Base-by-base conservation (phyloP, 495 filamentous ascomycete genomes). In the Haplographium delicatum region DNA sequence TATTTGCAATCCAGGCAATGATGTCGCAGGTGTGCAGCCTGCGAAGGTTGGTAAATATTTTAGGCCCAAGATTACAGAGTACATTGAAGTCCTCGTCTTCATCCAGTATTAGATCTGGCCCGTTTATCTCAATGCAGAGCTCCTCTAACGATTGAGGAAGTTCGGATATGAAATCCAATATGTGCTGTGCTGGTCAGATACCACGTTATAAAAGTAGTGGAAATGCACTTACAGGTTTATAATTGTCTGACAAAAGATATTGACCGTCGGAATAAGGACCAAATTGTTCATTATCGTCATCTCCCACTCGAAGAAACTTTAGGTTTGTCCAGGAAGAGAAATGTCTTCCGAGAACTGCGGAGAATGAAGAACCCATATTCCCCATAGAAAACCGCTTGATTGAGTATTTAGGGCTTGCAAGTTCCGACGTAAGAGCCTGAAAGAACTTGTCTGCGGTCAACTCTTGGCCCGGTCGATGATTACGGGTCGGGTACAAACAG, bases 241-340 rank as follows among this genome's bases (percentile, higher is more conserved):
- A 52, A 31, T 16, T 4, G 4, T 27, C 11, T 3, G 49, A 44
- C 5, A 15, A 7, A 5, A 31, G 31, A 9, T 25, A n/a, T 19
- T 37, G 47, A 33, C 43, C 41, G 40, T 46, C 24, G 10, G 7
- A 9, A 48, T 35, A 56, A 18, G 19, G 18, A 10, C 40, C 22
- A n/a, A 23, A 6, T 1, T 13, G n/a, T 9, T 34, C 37, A n/a
- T n/a, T n/a, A 10, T 46, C 38, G 9, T 1, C 20, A 19, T 56
- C 53, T 25, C 47, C 47, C 2, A 56, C 15, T 25, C 27, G 25
- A 1, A 56, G 35, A 27, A 47, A 47, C 23, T 51, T 56, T 9
- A 56, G 28, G 42, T 34, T 51, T 34, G 9, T 47, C 47, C 47
- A 56, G n/a, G 53, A 31, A 18, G 25, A 13, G 28, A 56, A 56